Percentiles rank a stretch among this genome's conserved stretches.
Evolutionary conservation across 2,329 filamentous ascomycete genomes (phyloP).

Genomic region (Dothistroma septosporum): DNA sequence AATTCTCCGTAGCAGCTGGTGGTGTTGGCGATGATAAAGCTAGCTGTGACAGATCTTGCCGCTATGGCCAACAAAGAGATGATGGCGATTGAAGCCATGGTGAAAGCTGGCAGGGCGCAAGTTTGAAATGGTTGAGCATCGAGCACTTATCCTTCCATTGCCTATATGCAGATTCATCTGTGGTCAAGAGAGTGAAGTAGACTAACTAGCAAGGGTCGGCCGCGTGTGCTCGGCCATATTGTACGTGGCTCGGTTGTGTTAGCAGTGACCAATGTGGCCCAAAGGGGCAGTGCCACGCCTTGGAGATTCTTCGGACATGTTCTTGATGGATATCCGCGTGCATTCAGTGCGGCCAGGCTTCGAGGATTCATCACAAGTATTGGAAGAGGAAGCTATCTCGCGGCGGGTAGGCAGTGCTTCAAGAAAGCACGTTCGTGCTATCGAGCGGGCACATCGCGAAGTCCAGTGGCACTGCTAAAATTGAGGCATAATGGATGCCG

Average conservation of each 20-base stretch:
- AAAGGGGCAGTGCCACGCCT: neutral
- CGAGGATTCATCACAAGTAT: too few species aligned
- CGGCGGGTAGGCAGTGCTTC: too few species aligned
- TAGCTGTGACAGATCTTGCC: neutral
- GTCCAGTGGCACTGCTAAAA: too few species aligned
- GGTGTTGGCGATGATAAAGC: slow-evolving; percentile 18
- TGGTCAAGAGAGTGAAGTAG: neutral
- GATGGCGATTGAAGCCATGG: neutral
- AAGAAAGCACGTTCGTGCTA: too few species aligned
- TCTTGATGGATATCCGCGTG: too few species aligned
- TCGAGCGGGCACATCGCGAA: too few species aligned
- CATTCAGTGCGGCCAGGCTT: too few species aligned
- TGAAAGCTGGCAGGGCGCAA: neutral
- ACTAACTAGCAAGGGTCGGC: neutral
- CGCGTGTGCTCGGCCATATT: slow-evolving; percentile 1
- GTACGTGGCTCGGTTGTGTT: neutral
- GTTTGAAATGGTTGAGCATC: neutral
- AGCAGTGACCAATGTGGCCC: neutral
- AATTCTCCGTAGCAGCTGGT: slow-evolving; percentile 17
- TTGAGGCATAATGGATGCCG: too few species aligned
- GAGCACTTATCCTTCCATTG: neutral
- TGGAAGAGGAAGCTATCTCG: too few species aligned
- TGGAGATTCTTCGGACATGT: too few species aligned
- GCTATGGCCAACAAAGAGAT: neutral
- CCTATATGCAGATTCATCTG: neutral